A percentile compares a stretch with the other conserved stretches of the same genome.
These are phyloP conservation scores for Kodamaea plutei DNA, from an alignment of 1,139 yeast genomes.

Conservation along the genomic window DNA sequence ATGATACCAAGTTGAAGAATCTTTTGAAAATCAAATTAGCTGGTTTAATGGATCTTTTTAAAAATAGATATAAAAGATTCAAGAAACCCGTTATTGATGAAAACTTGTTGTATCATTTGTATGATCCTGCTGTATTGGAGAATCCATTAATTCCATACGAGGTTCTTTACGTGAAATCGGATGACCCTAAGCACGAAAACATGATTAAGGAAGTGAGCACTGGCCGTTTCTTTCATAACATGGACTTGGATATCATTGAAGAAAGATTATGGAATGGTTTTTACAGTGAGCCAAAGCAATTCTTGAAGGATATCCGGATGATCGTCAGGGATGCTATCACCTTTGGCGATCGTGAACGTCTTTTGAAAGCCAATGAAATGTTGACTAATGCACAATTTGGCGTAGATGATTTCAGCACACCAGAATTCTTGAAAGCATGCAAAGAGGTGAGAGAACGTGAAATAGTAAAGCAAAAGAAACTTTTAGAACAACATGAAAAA, in stretches of 20 bases:
- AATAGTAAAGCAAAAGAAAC: slow-evolving; percentile 45
- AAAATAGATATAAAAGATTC: slow-evolving; percentile 81
- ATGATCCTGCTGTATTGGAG: slow-evolving; percentile 50
- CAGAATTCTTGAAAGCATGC: slow-evolving; percentile 74
- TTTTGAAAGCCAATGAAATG: slow-evolving; percentile 92
- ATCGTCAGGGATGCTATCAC: slow-evolving; percentile 76
- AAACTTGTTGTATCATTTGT: slow-evolving; percentile 63
- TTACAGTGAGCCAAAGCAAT: slow-evolving; percentile 90
- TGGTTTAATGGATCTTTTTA: slow-evolving; percentile 84
- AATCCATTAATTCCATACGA: slow-evolving; percentile 40
- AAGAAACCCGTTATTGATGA: slow-evolving; percentile 89
- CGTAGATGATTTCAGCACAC: slow-evolving; percentile 78
- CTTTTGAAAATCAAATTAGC: slow-evolving; percentile 79
- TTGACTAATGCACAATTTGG: slow-evolving; percentile 94
- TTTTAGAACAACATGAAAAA: slow-evolving; percentile 35
- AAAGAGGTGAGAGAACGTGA: slow-evolving; percentile 72
- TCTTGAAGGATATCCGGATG: slow-evolving; percentile 76
- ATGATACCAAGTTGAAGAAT: slow-evolving; percentile 80
- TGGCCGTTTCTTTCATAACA: slow-evolving; percentile 71
- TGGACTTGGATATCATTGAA: slow-evolving; percentile 91
- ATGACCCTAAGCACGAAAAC: slow-evolving; percentile 48
- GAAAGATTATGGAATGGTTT: slow-evolving; percentile 96
- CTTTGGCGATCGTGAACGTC: slow-evolving; percentile 77
- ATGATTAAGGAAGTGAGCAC: slow-evolving; percentile 78
- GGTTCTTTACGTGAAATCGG: slow-evolving; percentile 50